Evolutionary conservation across 2,329 filamentous ascomycete species (phyloP), one percentile per base, ranked within the genome.

Genomic region (Diaporthe capsici): DNA sequence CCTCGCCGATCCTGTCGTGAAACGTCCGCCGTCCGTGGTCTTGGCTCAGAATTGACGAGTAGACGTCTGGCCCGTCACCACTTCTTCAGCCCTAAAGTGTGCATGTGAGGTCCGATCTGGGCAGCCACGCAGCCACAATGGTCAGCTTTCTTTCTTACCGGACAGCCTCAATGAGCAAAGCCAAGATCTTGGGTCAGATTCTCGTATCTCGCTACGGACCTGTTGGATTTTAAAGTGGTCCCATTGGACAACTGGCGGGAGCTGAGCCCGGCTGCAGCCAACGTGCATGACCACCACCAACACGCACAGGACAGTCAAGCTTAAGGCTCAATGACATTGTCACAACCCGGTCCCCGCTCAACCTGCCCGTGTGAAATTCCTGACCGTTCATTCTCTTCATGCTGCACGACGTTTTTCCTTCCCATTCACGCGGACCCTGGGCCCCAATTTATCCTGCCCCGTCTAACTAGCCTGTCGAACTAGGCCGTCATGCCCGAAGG

Each of bases 251-350:
- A n/a, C 37, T 37, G 20, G 20, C 10, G 13, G 12, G 47, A 53
- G 71, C 57, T 61, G 58, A 68, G 37, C 28, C 57, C 49, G 63
- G 63, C 60, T 37, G 63, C 71, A 73, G 53, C 71, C 71, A 73
- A 73, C 71, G 25, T 73, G 71, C 71, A 73, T 73, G 15, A 47
- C 37, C n/a, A 20, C 28, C 34, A 55, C 71, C 49, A 57, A 55
- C 58, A 68, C 37, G 20, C 28, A 28, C 25, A 34, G 34, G 58
- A 67, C 17, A 34, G 58, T 15, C 58, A 12, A 20, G 5, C 58
- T 31, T 37, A 51, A 68, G 31, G 47, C 63, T 68, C 20, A 68
- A 68, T 68, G 47, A 68, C 47, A 68, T 53, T 68, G 63, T 68
- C 44, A 68, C 42, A 51, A 25, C 31, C 63, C 20, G 20, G 31